Conservation (phyloP, 495 filamentous ascomycete genomes). For the Daldinia concentrica region DNA sequence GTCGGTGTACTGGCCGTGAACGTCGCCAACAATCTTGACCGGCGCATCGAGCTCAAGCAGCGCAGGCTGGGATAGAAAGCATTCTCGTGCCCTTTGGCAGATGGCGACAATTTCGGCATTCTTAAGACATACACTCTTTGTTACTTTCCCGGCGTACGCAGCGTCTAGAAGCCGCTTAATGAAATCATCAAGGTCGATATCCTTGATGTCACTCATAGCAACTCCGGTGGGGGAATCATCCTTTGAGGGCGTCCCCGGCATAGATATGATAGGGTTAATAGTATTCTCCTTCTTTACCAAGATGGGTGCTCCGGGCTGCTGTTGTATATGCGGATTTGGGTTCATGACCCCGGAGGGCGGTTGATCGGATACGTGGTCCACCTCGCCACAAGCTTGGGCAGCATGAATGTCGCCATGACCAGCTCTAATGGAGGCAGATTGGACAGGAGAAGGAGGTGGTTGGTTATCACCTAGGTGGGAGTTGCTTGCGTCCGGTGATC, state of each 20-base stretch:
- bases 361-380: conserved; percentile 94
- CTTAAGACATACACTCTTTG: conserved; percentile 95
- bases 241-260: conserved; percentile 48
- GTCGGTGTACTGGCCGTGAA: conserved; percentile 98
- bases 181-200: conserved; percentile 95
- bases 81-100: conserved; percentile 84
- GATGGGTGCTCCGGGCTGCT: conserved; percentile 78
- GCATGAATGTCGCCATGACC: conserved; percentile 82
- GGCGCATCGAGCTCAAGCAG: conserved; percentile 93
- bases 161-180: conserved; percentile 94
- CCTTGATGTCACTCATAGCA: conserved; percentile 81
- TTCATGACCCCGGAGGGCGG: conserved; percentile 74
- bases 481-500: conserved; percentile 51
- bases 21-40: conserved; percentile 98
- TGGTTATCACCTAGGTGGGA: conserved; percentile 63
- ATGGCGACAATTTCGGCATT: conserved; percentile 97
- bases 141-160: conserved; percentile 94
- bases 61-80: conserved; percentile 91
- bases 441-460: conserved; percentile 89
- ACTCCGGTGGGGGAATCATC: conserved; percentile 56
- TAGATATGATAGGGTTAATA: conserved; percentile 60
- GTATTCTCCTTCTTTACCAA: conserved; percentile 78
- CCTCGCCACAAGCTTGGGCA: conserved; percentile 86
- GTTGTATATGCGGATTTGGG: conserved; percentile 53
- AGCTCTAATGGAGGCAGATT: conserved; percentile 72